Base-by-base conservation (phyloP, 2,329 filamentous ascomycete species). In the Mariannaea elegans region DNA sequence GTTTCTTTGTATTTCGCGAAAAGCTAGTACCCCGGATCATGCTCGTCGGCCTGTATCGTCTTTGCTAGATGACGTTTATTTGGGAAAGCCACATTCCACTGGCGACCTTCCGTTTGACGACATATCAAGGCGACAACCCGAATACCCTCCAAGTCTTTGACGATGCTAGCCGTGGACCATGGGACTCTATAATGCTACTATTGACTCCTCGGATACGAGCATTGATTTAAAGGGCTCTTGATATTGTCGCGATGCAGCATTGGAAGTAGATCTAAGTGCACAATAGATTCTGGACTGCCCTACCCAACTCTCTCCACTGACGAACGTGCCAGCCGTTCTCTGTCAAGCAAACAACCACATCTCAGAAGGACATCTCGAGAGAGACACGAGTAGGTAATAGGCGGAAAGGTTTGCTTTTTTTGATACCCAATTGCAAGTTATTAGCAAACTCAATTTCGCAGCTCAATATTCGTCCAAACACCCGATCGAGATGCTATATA, bases 231-330 rank as follows among this genome's bases (percentile, higher is more conserved):
- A 58, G 48, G 59, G 54, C 53, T 16, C 54, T 61, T 31, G 59
- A 47, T 1, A 6, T 58, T 7, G 29, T 58, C 6, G 58, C 59
- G 2, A 46, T 61, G n/a, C 49, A 21, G 29, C 48, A 7, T 3
- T 61, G 16, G 59, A 23, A 0, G 58, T 61, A 13, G 59, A 53
- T 5, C 59, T 54, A 0, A 61, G 53, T 31, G 48, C 48, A 21
- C 59, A 61, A 44, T 54, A 58, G 36, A 61, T 61, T 13, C n/a
- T 61, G 13, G 42, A 48, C n/a, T 61, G 57, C 32, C 36, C 59
- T 3, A 31, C 36, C 1, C 48, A 27, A 12, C 44, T 42, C 10
- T 23, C 41, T 10, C 1, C 8, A 4, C 36, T 61, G 38, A 27
- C 14, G 13, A 58, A 61, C 24, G 12, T 39, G 4, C 57, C 53